These are phyloP conservation scores for Ettlia oleoabundans DNA, from an alignment of 139 green algal genomes.

Conservation along the genomic window DNA sequence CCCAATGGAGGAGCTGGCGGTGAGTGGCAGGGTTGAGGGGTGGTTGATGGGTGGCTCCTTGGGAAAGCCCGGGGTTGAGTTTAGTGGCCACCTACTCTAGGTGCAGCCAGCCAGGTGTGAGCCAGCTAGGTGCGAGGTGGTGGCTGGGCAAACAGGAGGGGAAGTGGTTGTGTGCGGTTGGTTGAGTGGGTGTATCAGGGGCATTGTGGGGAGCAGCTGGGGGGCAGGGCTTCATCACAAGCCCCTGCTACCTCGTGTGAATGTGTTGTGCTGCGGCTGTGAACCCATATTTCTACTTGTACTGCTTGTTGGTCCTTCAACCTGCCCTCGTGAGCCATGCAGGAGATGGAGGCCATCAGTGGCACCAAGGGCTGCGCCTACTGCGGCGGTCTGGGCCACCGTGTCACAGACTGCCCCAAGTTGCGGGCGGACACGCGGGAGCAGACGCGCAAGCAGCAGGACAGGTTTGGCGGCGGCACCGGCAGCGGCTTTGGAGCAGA, in stretches of 20 bases:
- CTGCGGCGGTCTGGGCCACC: conserved; percentile 97
- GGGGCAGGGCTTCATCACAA: too few species aligned
- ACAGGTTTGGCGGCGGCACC: conserved; percentile 78
- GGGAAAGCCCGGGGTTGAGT: background rate
- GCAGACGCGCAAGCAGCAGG: conserved; percentile 65
- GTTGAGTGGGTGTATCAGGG: too few species aligned
- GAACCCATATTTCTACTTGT: background rate
- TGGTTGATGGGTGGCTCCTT: background rate
- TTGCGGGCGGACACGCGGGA: conserved; percentile 76
- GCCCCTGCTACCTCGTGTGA: too few species aligned
- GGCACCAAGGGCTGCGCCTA: conserved; percentile 92
- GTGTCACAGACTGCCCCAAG: conserved; percentile 97
- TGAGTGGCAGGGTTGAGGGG: background rate
- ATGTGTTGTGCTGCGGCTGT: too few species aligned
- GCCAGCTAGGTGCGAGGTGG: too few species aligned
- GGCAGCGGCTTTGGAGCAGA: conserved; percentile 84
- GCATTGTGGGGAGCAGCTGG: too few species aligned
- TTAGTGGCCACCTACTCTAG: too few species aligned
- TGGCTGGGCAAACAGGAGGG: too few species aligned
- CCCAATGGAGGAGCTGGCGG: conserved; percentile 78
- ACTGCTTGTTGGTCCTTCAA: background rate
- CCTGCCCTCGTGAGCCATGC: too few species aligned
- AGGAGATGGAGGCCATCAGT: conserved; percentile 73
- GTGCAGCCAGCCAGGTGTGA: too few species aligned
- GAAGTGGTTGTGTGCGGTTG: too few species aligned